Base-by-base conservation (phyloP, 2,329 filamentous ascomycete species). In the Nakataea oryzae region DNA sequence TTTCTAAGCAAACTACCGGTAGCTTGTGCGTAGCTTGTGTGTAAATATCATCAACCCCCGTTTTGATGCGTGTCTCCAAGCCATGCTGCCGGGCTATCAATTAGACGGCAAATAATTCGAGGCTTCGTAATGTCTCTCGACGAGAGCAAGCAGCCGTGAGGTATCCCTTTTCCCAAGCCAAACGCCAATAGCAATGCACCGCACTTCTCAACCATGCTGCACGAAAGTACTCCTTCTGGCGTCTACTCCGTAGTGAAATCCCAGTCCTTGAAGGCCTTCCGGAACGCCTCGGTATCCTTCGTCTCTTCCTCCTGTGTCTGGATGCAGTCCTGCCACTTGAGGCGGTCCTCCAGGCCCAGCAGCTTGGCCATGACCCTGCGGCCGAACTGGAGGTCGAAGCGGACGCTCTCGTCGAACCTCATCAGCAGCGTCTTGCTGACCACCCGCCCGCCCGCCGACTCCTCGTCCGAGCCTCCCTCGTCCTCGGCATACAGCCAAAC, bases 351-450 rank as follows among this genome's bases (percentile, higher is more conserved):
- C 57, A 97, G 75, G 3, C 86, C 85, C 60, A 99, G 79, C 60
- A 99, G 78, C 75, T 96, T 97, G 1, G 91, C 93, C 72, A 97
- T 78, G 4, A 97, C 95, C 57, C 86, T 85, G 54, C 96, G 83
- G 4, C 90, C 92, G 70, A 96, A 97, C 71, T 97, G 93, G 57
- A 97, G 75, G 71, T 96, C 92, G 72, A 99, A 97, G 17, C 88
- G 84, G 65, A 89, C 83, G 24, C 84, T 86, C 29, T 86, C 78
- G 63, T 87, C 83, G 11, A 97, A 81, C 8, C 85, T 85, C 77
- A 97, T 84, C 61, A 93, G 81, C 63, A 97, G 78, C 62, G 85
- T 86, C 67, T 86, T 87, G 65, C 89, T 85, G 70, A 84, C 80
- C 66, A 85, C 81, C 61, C 70, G 70, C 13, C 69, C 70, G 55